A percentile compares a stretch with the other conserved stretches of the same genome.
Conservation (phyloP, 495 filamentous ascomycete genomes). For the Wilcoxina mikolae region DNA sequence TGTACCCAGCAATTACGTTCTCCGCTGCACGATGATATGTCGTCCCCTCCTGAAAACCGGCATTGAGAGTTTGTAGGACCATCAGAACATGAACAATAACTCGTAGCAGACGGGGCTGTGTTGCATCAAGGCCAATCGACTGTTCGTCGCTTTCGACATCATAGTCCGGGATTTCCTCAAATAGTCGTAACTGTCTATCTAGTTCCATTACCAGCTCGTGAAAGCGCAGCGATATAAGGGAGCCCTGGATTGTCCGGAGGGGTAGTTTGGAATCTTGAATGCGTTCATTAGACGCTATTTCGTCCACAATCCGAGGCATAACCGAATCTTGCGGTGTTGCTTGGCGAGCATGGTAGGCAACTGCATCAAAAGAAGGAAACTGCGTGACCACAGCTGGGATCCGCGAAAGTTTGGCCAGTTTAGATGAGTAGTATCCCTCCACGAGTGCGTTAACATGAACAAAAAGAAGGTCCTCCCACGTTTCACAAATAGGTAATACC, state of each 20-base stretch:
- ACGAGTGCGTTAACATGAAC: constrained; percentile 74
- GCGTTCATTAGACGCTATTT: constrained; percentile 10
- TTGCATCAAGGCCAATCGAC: constrained; percentile 14
- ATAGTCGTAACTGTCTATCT: constrained; percentile 13
- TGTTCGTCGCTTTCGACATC: constrained; percentile 15
- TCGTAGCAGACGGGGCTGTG: constrained; percentile 32
- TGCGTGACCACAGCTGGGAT: constrained; percentile 17
- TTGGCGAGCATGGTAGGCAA: constrained; percentile 19
- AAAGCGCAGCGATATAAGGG: constrained; percentile 21
- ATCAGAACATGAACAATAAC: constrained; percentile 47
- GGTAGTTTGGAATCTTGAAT: constrained; percentile 15
- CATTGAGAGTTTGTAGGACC: constrained; percentile 33
- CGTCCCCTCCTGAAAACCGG: constrained; percentile 28
- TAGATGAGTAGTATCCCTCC: constrained; percentile 24
- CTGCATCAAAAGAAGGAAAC: constrained; percentile 26
- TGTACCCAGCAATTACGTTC: constrained; percentile 62
- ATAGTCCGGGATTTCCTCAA: constrained; percentile 18
- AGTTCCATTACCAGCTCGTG: constrained; percentile 17
- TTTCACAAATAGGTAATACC: constrained; percentile 51
- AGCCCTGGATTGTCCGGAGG: constrained; percentile 25
- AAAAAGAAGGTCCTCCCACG: constrained; percentile 86
- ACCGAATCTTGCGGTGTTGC: constrained; percentile 16
- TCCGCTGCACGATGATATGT: constrained; percentile 32
- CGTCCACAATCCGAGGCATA: constrained; percentile 25
- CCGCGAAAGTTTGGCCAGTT: constrained; percentile 11